Percentiles rank a stretch among this genome's conserved stretches.
These are phyloP conservation scores for Lantana camara DNA, from an alignment of 257 asterid species.

Conservation along the genomic window DNA sequence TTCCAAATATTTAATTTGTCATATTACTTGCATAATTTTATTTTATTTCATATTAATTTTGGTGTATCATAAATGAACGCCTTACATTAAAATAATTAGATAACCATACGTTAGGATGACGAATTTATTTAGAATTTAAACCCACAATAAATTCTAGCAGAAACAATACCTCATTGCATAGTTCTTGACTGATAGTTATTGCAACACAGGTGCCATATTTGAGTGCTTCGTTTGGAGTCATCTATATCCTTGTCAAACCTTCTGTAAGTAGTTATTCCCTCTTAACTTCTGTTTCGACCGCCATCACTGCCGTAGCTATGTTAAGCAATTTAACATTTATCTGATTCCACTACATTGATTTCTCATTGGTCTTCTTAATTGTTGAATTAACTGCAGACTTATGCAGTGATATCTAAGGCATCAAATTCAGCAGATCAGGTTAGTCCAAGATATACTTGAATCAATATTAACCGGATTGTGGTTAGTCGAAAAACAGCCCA, in stretches of 20 bases:
- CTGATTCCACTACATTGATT: background rate
- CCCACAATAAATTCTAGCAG: too few relatives aligned
- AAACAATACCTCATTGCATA: background rate
- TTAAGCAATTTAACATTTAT: background rate
- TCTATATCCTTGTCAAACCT: slow-evolving; percentile 88
- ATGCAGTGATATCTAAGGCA: slow-evolving; percentile 77
- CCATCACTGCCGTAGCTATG: background rate
- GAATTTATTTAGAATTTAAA: too few relatives aligned
- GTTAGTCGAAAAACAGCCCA: too few relatives aligned
- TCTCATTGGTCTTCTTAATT: slow-evolving; percentile 24
- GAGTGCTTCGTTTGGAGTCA: slow-evolving; percentile 84
- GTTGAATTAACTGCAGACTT: slow-evolving; percentile 53
- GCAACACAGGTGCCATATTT: slow-evolving; percentile 77
- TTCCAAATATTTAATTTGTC: too few relatives aligned
- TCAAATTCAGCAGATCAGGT: slow-evolving; percentile 85
- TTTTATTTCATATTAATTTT: too few relatives aligned
- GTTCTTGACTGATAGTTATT: slow-evolving; percentile 22
- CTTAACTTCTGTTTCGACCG: background rate
- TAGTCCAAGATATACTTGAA: slow-evolving; percentile 21
- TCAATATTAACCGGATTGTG: too few relatives aligned
- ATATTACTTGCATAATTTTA: too few relatives aligned
- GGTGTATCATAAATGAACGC: too few relatives aligned
- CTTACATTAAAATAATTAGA: too few relatives aligned
- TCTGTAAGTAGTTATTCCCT: slow-evolving; percentile 53
- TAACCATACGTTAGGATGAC: too few relatives aligned